Evolutionary conservation across 2,329 filamentous ascomycete species (phyloP).

Genomic region (Botrytis tulipae): DNA sequence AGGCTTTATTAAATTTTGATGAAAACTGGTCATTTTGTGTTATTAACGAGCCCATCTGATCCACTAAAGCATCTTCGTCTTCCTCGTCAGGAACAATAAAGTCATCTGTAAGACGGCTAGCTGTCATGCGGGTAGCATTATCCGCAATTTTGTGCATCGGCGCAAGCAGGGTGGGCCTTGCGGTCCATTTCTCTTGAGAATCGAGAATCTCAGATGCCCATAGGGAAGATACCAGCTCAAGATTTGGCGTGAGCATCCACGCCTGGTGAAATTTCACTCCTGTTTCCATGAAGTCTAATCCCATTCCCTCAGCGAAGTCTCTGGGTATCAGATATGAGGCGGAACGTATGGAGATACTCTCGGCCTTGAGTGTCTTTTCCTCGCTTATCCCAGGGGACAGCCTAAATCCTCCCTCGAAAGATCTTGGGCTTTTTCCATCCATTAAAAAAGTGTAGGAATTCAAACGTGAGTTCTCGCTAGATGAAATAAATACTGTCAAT

Average conservation of each 20-base stretch:
- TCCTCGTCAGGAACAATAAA: conserved; percentile 35
- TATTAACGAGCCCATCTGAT: neutral
- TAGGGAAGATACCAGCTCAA: conserved; percentile 46
- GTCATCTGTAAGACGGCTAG: conserved; percentile 24
- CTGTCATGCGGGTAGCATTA: conserved; percentile 11
- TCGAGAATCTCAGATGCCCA: conserved; percentile 27
- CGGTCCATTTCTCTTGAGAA: neutral
- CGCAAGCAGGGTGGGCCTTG: conserved; percentile 16
- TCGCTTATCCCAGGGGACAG: conserved; percentile 19
- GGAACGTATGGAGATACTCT: neutral
- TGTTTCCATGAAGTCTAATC: conserved; percentile 37
- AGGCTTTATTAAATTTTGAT: neutral
- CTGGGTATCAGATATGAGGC: neutral
- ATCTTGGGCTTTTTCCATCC: conserved; percentile 18
- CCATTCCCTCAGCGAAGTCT: conserved; percentile 17
- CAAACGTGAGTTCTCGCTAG: conserved; percentile 29
- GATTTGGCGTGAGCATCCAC: conserved; percentile 44
- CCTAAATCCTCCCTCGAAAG: conserved; percentile 29
- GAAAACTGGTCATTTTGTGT: neutral
- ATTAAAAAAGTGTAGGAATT: conserved; percentile 35
- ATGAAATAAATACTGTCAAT: conserved; percentile 29
- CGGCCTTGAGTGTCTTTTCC: neutral
- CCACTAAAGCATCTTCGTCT: conserved; percentile 5
- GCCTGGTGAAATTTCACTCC: conserved; percentile 49
- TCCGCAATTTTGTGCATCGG: conserved; percentile 23